Conservation (phyloP, 768 basidiomycete genomes). For the Boletus speciosus region DNA sequence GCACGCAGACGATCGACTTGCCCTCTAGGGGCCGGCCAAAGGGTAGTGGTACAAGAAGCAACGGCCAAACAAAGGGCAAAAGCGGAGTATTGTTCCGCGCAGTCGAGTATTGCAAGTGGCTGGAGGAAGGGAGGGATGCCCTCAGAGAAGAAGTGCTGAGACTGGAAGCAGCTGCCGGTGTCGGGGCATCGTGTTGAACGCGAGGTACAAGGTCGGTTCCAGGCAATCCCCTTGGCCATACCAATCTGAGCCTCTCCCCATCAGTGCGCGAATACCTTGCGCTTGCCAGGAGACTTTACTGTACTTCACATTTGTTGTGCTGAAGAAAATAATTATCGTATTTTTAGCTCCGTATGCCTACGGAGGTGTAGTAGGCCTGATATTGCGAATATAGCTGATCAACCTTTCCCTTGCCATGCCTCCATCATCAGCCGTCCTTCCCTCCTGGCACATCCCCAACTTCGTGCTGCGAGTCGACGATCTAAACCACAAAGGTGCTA, state of each 20-base stretch:
- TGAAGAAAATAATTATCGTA: slow-evolving; percentile 5
- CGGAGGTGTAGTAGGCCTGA: not conserved
- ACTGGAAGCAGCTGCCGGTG: slow-evolving; percentile 65
- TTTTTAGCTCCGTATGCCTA: not conserved
- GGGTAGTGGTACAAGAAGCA: slow-evolving; percentile 63
- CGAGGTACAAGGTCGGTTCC: slow-evolving; percentile 14
- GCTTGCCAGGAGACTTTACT: not conserved
- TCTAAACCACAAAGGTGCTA: slow-evolving; percentile 54
- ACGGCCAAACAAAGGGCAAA: slow-evolving; percentile 78
- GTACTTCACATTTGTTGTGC: not conserved
- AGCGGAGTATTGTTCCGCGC: slow-evolving; percentile 86
- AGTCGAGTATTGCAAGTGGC: slow-evolving; percentile 79
- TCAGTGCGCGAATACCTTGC: not conserved
- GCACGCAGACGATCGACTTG: slow-evolving; percentile 65
- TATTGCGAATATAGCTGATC: slow-evolving; percentile 3
- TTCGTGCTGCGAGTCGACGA: slow-evolving; percentile 57
- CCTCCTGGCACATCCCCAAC: slow-evolving; percentile 52
- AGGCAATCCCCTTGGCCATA: not conserved
- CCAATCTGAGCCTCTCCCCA: not conserved
- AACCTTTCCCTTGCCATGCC: slow-evolving; percentile 17
- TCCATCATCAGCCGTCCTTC: slow-evolving; percentile 19
- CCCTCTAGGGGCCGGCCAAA: slow-evolving; percentile 79
- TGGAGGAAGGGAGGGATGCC: slow-evolving; percentile 78
- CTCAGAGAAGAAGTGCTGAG: slow-evolving; percentile 64
- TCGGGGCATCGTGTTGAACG: slow-evolving; percentile 23